Evolutionary conservation across 1,139 yeast genomes (phyloP), one percentile per base, ranked within the genome.

Genomic region (Saccharomycopsis hybrid): DNA sequence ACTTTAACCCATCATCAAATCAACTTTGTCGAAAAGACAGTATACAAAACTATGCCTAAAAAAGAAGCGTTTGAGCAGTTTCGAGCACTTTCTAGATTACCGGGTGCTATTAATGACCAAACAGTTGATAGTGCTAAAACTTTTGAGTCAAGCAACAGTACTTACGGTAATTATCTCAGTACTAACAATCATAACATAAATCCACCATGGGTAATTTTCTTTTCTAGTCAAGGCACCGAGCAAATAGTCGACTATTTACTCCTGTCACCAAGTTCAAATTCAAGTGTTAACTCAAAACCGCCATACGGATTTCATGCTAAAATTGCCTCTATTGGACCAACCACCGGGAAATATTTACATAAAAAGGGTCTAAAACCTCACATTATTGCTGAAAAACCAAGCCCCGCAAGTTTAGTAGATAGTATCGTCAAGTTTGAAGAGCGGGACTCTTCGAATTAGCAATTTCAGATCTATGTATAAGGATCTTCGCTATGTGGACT

Each of bases 241-340:
- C 69, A 65, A 1, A 82, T 86, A 5, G 76, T 85, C 2, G 67
- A 74, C 9, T 69, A 70, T 56, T 57, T 82, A 43, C 35, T 31
- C 35, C 18, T 18, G 18, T 18, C 18, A 66, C 63, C 43, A 18
- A 18, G 18, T 18, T 18, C 18, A 18, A 18, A 18, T 18, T 18
- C 18, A 18, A 18, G 18, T 18, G 18, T 18, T 18, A 18, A 18
- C 18, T 18, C 18, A 18, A 18, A 18, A 18, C 18, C 18, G 18
- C 18, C 18, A 18, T 18, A 18, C 18, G 18, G 18, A 18, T 11
- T 8, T 8, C 35, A 31, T 31, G 35, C 35, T 11, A 74, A 72
- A 50, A 70, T 89, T 24, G 97, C 95, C 0, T 80, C 90, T 3
- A 92, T 92, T 54, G 98, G 98, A 0, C 97, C 97, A 1, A 90